Evolutionary conservation across 2,329 filamentous ascomycete genomes (phyloP).

Genomic region (Sporothrix brasiliensis): DNA sequence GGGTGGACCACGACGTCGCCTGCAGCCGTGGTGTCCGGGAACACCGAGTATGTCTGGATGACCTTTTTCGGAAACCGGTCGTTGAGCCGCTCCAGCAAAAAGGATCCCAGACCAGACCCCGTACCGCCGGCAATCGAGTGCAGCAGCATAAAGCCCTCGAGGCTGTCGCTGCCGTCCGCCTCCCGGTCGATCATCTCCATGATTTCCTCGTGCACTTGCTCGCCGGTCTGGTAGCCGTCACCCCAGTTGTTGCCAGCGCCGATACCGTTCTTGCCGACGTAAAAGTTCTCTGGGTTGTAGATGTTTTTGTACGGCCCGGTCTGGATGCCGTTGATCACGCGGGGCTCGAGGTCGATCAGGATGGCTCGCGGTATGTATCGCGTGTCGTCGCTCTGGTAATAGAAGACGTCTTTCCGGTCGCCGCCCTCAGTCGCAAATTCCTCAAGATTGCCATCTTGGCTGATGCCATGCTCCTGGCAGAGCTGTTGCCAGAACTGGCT

Average conservation of each 20-base stretch:
- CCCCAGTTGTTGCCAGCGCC: constrained; percentile 99
- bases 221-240: constrained; percentile 90
- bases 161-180: constrained; percentile 94
- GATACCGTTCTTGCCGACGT: constrained; percentile 88
- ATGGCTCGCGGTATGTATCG: constrained; percentile 97
- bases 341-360: constrained; percentile 89
- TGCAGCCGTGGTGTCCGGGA: constrained; percentile 85
- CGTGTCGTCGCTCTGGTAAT: constrained; percentile 99
- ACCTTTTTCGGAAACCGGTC: constrained; percentile 98
- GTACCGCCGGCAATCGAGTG: constrained; percentile 98
- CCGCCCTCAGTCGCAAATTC: constrained; percentile 97
- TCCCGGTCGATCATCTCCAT: constrained; percentile 99
- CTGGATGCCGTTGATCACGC: constrained; percentile 91
- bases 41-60: constrained; percentile 98
- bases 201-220: constrained; percentile 90
- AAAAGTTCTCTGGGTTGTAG: constrained; percentile 99
- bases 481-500: constrained; percentile 99
- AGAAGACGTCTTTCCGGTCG: constrained; percentile 98
- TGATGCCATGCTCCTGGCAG: constrained; percentile 97
- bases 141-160: constrained; percentile 98
- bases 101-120: constrained; percentile 92
- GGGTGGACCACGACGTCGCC: constrained; percentile 95
- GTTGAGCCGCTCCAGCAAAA: constrained; percentile 91
- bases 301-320: constrained; percentile 95
- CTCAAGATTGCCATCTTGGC: constrained; percentile 93